Conservation (phyloP, 495 filamentous ascomycete species). For the Podospora anserina region DNA sequence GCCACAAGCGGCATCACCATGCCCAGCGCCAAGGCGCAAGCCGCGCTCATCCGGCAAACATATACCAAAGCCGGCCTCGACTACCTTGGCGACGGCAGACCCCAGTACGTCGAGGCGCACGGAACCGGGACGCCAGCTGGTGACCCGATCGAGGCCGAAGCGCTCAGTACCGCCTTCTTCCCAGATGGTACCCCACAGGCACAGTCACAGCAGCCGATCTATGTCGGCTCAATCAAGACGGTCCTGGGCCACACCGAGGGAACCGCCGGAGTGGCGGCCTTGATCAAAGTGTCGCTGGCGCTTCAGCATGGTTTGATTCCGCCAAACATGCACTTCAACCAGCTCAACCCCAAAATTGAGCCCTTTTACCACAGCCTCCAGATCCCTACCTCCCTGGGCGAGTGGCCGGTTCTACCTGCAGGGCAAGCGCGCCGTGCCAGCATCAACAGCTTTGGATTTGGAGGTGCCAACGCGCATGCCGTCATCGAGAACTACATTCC, state of each 20-base stretch:
- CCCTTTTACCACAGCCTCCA: constrained; percentile 7
- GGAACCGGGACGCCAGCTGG: constrained; percentile 24
- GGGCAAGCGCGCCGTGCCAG: constrained; percentile 1
- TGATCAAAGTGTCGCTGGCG: constrained; percentile 49
- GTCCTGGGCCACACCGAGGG: constrained; percentile 57
- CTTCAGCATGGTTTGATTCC: constrained; percentile 48
- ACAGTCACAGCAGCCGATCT: constrained; percentile 18
- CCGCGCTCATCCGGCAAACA: constrained; percentile 42
- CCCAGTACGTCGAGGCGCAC: constrained; percentile 46
- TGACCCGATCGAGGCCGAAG: constrained; percentile 29
- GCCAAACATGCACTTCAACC: constrained; percentile 44
- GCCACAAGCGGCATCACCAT: constrained; percentile 48
- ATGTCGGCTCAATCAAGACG: constrained; percentile 53
- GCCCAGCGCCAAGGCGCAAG: constrained; percentile 51
- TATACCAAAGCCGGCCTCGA: constrained; percentile 47
- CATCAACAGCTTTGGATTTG: constrained; percentile 17
- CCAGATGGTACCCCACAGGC: no score
- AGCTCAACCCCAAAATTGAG: constrained; percentile 42
- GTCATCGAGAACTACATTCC: constrained; percentile 8
- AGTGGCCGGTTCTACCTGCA: background rate
- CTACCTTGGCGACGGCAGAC: constrained; percentile 28
- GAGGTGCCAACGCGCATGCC: constrained; percentile 11
- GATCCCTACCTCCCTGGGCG: constrained; percentile 3
- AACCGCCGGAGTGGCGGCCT: constrained; percentile 46
- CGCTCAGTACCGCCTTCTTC: constrained; percentile 42